Evolutionary conservation across 148 eudicot genomes (phyloP).

Genomic region (Suaeda aralocaspica): DNA sequence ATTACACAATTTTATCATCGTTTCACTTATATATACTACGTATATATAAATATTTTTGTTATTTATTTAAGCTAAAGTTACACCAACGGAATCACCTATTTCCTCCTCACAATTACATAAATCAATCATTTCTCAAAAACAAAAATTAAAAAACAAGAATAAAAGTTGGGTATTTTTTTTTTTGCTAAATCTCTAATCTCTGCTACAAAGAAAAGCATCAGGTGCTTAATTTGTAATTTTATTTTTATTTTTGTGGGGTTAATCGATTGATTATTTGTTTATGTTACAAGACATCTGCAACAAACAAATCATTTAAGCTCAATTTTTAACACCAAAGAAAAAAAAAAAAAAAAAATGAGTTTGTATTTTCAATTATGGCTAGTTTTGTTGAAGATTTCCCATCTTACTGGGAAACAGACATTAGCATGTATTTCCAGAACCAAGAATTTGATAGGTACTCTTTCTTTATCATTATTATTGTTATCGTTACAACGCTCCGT

Average conservation of each 20-base stretch:
- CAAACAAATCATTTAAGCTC: not conserved
- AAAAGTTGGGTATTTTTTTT: not conserved
- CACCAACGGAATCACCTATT: not conserved
- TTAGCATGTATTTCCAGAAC: constrained; percentile 40
- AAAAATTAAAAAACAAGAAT: not conserved
- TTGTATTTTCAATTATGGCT: constrained; percentile 33
- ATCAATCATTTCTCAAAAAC: not conserved
- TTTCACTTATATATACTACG: not conserved
- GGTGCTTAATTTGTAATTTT: not conserved
- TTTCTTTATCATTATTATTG: too few species aligned
- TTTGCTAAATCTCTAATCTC: not conserved
- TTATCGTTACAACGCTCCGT: too few species aligned
- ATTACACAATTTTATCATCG: not conserved
- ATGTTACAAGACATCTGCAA: not conserved
- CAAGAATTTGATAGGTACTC: constrained; percentile 58
- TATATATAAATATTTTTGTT: not conserved
- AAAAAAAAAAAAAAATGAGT: not conserved
- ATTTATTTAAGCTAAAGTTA: not conserved
- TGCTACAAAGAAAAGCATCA: constrained; percentile 15
- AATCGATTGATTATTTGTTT: not conserved
- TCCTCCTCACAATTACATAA: too few species aligned
- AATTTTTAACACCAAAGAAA: not conserved
- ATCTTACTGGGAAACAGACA: constrained; percentile 53
- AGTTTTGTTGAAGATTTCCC: constrained; percentile 37
- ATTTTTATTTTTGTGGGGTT: not conserved